Percentiles rank a stretch among this genome's conserved stretches.
These are phyloP conservation scores for Trichosporon sp. DNA, from an alignment of 1,284 basidiomycete species.

Conservation along the genomic window DNA sequence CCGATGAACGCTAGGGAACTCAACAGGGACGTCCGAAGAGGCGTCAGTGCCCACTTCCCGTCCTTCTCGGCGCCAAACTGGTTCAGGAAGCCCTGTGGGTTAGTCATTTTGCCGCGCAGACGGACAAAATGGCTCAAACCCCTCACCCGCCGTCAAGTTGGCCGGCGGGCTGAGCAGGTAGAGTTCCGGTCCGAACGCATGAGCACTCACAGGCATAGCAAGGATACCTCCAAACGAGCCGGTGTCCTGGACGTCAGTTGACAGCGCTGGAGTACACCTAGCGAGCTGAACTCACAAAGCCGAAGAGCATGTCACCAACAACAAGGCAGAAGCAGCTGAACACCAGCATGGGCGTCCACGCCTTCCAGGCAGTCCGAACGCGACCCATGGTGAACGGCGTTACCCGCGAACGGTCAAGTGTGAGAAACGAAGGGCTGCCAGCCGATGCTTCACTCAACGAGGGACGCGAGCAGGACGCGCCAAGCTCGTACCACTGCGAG, in stretches of 20 bases:
- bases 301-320: conserved; percentile 14
- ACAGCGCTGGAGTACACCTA: no score
- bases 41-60: conserved; percentile 6
- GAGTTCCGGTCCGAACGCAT: background rate
- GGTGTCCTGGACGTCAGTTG: background rate
- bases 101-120: background rate
- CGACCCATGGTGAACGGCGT: conserved; percentile 12
- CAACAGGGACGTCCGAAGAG: conserved; percentile 8
- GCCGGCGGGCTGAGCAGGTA: background rate
- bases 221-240: conserved; percentile 8
- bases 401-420: no score
- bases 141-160: background rate
- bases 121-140: background rate
- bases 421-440: background rate
- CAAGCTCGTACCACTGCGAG: background rate
- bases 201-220: conserved; percentile 7
- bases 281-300: background rate
- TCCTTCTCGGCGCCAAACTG: conserved; percentile 16
- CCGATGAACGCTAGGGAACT: conserved; percentile 17
- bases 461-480: background rate
- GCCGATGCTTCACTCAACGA: background rate
- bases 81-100: conserved; percentile 12
- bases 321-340: conserved; percentile 14
- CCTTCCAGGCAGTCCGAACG: background rate
- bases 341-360: conserved; percentile 9